Conservation (phyloP, 1,139 yeast genomes). For the Hyphopichia khmerensis region DNA sequence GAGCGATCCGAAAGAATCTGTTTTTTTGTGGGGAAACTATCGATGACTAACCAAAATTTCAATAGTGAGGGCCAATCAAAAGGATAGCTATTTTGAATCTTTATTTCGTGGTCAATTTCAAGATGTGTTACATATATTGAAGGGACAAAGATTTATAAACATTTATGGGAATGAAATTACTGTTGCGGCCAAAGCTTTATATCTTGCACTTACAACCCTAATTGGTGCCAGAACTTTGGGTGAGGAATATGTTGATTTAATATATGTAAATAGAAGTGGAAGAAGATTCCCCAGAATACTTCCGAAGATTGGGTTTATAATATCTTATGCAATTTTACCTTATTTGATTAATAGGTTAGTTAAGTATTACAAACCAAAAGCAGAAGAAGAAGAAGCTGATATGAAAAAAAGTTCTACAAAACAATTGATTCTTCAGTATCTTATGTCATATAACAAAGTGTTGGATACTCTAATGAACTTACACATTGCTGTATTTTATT, state of each 20-base stretch:
- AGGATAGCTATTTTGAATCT: conserved; percentile 72
- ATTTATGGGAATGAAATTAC: conserved; percentile 63
- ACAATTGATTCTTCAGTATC: conserved; percentile 15
- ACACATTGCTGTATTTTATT: conserved; percentile 80
- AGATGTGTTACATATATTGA: conserved; percentile 53
- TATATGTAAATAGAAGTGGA: conserved; percentile 61
- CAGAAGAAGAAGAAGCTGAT: conserved; percentile 19
- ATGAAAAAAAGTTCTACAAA: conserved; percentile 7
- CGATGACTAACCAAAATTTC: conserved; percentile 9
- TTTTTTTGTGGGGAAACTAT: conserved; percentile 4
- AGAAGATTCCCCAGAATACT: conserved; percentile 46
- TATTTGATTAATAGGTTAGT: conserved; percentile 41
- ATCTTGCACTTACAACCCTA: conserved; percentile 70
- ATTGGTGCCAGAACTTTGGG: conserved; percentile 82
- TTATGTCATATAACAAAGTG: conserved; percentile 41
- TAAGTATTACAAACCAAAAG: conserved; percentile 22
- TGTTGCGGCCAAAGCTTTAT: conserved; percentile 55
- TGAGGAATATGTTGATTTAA: conserved; percentile 87
- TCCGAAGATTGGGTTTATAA: conserved; percentile 51
- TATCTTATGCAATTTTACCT: conserved; percentile 59
- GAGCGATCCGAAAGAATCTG: neutral
- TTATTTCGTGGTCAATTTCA: conserved; percentile 54
- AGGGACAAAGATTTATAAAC: conserved; percentile 71
- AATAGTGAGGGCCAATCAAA: conserved; percentile 77
- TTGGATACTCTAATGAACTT: conserved; percentile 57